A percentile compares a stretch with the other conserved stretches of the same genome.
phyloP scores from a whole-genome alignment of 352 stramenopile genomes.

The Phytophthora ramorum region DNA sequence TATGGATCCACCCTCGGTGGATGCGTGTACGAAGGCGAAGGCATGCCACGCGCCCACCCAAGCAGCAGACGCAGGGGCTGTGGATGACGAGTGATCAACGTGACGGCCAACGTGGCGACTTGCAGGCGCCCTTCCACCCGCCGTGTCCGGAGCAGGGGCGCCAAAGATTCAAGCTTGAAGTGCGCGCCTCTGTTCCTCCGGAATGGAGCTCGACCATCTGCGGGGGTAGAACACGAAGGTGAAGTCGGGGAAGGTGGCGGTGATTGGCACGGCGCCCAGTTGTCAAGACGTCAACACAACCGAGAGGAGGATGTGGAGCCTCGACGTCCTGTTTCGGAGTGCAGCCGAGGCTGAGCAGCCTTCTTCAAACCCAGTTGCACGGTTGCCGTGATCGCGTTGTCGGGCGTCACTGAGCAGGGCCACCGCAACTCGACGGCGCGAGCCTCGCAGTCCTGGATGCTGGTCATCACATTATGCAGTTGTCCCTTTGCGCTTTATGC shows the following conservation, averaged over 20 bases:
- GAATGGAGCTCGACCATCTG: constrained; percentile 23
- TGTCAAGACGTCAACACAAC: constrained; percentile 29
- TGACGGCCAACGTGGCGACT: constrained; percentile 14
- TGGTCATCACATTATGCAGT: constrained; percentile 17
- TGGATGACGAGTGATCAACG: constrained; percentile 3
- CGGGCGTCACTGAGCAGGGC: not conserved
- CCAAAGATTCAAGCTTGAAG: constrained; percentile 31
- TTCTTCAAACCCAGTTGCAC: constrained; percentile 29
- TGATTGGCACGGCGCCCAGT: constrained; percentile 25
- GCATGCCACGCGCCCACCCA: constrained; percentile 15
- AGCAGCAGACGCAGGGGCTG: not conserved
- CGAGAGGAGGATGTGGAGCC: not conserved
- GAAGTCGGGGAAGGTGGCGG: constrained; percentile 5
- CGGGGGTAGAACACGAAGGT: constrained; percentile 28
- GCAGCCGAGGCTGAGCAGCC: constrained; percentile 11
- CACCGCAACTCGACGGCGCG: constrained; percentile 10
- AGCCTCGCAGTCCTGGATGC: not conserved
- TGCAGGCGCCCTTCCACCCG: constrained; percentile 10
- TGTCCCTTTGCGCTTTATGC: constrained; percentile 3
- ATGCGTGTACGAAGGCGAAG: not conserved
- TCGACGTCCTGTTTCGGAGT: constrained; percentile 14
- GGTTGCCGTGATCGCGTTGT: not conserved
- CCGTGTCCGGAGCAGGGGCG: constrained; percentile 12
- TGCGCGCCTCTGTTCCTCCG: constrained; percentile 17
- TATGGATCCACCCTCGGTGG: not conserved